Percentiles rank a stretch among this genome's conserved stretches.
Conservation (phyloP, 2,329 filamentous ascomycete species). For the Cladosporium sp. region DNA sequence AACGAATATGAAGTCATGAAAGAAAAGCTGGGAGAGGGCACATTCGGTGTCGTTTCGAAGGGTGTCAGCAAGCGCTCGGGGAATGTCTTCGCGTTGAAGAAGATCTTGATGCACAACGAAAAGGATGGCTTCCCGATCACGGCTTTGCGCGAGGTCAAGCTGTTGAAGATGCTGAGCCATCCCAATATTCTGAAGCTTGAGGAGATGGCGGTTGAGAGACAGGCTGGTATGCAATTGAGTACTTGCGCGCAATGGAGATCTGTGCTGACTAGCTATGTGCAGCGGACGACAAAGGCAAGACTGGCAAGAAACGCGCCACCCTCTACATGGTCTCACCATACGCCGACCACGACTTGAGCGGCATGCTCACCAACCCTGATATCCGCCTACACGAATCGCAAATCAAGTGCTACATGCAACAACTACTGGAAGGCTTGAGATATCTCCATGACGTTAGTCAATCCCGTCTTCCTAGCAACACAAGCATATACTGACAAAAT, state of each 20-base stretch:
- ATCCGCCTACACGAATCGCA: constrained; percentile 83
- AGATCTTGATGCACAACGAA: constrained; percentile 99
- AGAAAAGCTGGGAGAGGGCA: constrained; percentile 82
- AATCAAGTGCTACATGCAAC: constrained; percentile 96
- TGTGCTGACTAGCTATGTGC: background rate
- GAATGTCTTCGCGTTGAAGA: constrained; percentile 81
- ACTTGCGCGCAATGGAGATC: background rate
- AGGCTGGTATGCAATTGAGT: constrained; percentile 60
- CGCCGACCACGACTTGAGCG: constrained; percentile 98
- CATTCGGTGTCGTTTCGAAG: constrained; percentile 94
- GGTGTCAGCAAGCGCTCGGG: constrained; percentile 72
- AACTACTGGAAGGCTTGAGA: constrained; percentile 80
- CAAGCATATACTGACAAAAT: background rate
- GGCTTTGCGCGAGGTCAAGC: constrained; percentile 92
- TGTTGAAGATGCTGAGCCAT: constrained; percentile 91
- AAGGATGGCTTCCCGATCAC: constrained; percentile 99
- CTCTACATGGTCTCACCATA: constrained; percentile 99
- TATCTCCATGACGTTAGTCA: constrained; percentile 74
- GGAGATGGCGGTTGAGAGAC: constrained; percentile 93
- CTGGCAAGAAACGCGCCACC: constrained; percentile 60
- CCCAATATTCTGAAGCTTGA: constrained; percentile 79
- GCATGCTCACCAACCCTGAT: constrained; percentile 87
- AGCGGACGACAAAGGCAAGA: constrained; percentile 30
- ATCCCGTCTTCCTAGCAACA: background rate
- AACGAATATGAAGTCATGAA: constrained; percentile 71